Evolutionary conservation across 2,329 filamentous ascomycete species (phyloP).

Genomic region (Aureobasidium pullulans): DNA sequence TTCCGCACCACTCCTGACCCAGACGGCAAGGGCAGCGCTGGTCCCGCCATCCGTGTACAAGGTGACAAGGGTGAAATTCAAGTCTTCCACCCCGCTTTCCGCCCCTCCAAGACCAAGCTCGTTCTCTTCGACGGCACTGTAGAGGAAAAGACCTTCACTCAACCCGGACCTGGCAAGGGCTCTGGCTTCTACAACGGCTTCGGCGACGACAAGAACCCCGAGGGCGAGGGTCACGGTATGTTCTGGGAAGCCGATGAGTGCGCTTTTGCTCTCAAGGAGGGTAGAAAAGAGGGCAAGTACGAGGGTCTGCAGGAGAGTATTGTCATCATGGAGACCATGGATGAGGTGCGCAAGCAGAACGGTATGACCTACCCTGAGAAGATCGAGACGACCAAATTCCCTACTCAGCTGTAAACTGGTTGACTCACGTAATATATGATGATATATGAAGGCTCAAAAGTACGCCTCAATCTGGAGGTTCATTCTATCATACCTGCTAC

Average conservation of each 20-base stretch:
- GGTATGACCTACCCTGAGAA: constrained; percentile 56
- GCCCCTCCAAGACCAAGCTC: constrained; percentile 46
- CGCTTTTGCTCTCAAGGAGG: constrained; percentile 66
- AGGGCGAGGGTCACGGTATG: constrained; percentile 68
- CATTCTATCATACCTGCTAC: no score
- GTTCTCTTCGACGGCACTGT: constrained; percentile 37
- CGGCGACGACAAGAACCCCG: constrained; percentile 36
- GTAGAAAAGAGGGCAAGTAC: constrained; percentile 64
- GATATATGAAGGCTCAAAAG: neutral
- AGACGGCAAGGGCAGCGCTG: constrained; percentile 51
- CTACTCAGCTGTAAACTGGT: constrained; percentile 31
- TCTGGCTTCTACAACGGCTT: constrained; percentile 43
- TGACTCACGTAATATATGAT: neutral
- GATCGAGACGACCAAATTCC: constrained; percentile 56
- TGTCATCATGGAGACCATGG: constrained; percentile 69
- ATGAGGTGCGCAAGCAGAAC: constrained; percentile 58
- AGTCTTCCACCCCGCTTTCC: constrained; percentile 63
- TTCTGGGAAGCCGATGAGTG: constrained; percentile 83
- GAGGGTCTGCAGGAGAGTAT: constrained; percentile 71
- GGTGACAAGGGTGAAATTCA: constrained; percentile 77
- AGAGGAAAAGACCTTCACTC: constrained; percentile 39
- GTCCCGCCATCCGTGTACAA: constrained; percentile 69
- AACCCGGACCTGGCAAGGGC: constrained; percentile 41
- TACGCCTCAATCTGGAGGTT: no score
- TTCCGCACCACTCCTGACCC: constrained; percentile 57